A percentile compares a stretch with the other conserved stretches of the same genome.
Evolutionary conservation across 495 filamentous ascomycete genomes (phyloP).

Genomic region (Penicillium herquei): DNA sequence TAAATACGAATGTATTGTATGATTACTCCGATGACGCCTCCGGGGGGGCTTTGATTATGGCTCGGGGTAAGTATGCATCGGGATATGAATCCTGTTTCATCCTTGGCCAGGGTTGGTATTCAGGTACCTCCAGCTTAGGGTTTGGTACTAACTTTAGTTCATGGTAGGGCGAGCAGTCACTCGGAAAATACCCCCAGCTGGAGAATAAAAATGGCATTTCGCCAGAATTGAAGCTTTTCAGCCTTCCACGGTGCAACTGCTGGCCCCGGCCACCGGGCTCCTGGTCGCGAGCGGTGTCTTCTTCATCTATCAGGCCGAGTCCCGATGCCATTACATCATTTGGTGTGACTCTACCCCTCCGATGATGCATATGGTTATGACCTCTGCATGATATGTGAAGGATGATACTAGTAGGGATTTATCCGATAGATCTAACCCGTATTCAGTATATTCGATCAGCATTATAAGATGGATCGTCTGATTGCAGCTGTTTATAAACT

Average conservation of each 20-base stretch:
- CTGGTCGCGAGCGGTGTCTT: conserved; percentile 10
- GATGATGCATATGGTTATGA: neutral
- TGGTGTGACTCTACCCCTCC: neutral
- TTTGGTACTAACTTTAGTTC: too few species aligned
- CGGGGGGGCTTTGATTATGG: neutral
- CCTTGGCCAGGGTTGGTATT: neutral
- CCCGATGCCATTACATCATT: conserved; percentile 15
- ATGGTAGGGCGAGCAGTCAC: conserved; percentile 1
- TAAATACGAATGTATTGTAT: neutral
- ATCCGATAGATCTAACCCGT: neutral
- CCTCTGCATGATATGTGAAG: too few species aligned
- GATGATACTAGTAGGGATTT: too few species aligned
- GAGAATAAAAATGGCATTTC: too few species aligned
- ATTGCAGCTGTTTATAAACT: too few species aligned
- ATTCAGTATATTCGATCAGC: neutral
- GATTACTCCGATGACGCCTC: neutral
- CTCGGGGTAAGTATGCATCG: neutral
- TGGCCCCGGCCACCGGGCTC: conserved; percentile 15
- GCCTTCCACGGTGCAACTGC: conserved; percentile 15
- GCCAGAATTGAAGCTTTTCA: neutral
- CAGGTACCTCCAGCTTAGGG: neutral
- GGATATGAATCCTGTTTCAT: conserved; percentile 10
- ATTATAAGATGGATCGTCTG: too few species aligned
- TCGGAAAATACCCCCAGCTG: neutral
- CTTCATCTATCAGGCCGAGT: conserved; percentile 14